Conservation (phyloP, 2,329 filamentous ascomycete species). For the Diplodia intermedia region DNA sequence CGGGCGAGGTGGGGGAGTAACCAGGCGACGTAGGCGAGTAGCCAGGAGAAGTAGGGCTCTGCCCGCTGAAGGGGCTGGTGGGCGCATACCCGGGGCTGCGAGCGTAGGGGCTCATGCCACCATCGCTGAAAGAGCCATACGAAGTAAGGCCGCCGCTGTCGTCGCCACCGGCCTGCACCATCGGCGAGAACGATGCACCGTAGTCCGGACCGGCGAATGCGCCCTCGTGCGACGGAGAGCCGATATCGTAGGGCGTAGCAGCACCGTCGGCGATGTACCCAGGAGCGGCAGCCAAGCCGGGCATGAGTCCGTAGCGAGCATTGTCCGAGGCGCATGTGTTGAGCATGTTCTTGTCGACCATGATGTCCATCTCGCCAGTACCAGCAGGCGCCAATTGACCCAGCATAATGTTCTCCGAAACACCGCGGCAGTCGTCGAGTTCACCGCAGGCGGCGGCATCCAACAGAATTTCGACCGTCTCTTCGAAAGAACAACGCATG, state of each 20-base stretch:
- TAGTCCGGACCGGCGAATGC: constrained; percentile 66
- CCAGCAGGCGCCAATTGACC: constrained; percentile 97
- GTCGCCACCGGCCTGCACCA: constrained; percentile 69
- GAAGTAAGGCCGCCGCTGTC: constrained; percentile 65
- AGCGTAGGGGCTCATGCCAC: constrained; percentile 71
- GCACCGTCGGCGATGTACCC: constrained; percentile 78
- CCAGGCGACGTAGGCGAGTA: constrained; percentile 48
- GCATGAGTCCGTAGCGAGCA: constrained; percentile 75
- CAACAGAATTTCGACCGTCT: constrained; percentile 96
- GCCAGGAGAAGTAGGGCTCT: constrained; percentile 51
- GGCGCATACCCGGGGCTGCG: constrained; percentile 72
- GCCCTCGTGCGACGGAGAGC: constrained; percentile 67
- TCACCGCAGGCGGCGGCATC: constrained; percentile 95
- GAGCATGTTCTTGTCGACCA: constrained; percentile 94
- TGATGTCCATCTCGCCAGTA: constrained; percentile 93
- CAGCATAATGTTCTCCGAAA: constrained; percentile 98
- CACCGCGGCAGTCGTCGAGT: constrained; percentile 95
- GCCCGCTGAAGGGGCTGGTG: constrained; percentile 75
- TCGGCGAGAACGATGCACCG: constrained; percentile 74
- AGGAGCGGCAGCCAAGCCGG: constrained; percentile 78
- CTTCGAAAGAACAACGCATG: constrained; percentile 99
- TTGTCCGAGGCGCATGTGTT: constrained; percentile 63
- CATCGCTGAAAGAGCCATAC: constrained; percentile 73
- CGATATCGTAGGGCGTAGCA: constrained; percentile 88
- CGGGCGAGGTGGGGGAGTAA: constrained; percentile 69